phyloP scores from a whole-genome alignment of 2,329 filamentous ascomycete genomes.

The Teratosphaeria zuluensis region DNA sequence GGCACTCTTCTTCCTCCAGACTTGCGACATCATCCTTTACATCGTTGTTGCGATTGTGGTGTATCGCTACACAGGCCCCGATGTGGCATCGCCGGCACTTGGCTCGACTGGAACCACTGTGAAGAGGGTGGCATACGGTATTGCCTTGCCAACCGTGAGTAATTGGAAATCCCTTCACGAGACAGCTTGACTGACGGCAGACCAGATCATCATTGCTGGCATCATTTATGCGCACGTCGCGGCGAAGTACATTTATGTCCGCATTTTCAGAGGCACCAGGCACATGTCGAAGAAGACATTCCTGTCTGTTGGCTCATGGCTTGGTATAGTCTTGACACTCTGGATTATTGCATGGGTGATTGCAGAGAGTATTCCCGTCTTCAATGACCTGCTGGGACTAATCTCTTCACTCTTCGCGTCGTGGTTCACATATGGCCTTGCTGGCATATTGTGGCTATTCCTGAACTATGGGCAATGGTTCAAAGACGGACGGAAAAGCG shows the following conservation, averaged over 20 bases:
- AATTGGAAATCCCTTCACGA: background rate
- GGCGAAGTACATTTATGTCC: slow-evolving; percentile 42
- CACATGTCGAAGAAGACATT: slow-evolving; percentile 42
- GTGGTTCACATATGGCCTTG: slow-evolving; percentile 37
- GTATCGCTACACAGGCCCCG: slow-evolving; percentile 41
- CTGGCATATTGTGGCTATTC: slow-evolving; percentile 45
- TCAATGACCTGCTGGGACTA: slow-evolving; percentile 45
- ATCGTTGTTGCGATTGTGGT: slow-evolving; percentile 42
- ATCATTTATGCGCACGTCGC: slow-evolving; percentile 43
- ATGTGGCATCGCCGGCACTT: slow-evolving; percentile 40
- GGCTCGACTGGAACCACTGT: slow-evolving; percentile 37
- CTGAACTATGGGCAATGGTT: slow-evolving; percentile 36
- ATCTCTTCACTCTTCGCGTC: slow-evolving; percentile 42
- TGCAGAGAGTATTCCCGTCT: slow-evolving; percentile 43
- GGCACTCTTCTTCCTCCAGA: slow-evolving; percentile 41
- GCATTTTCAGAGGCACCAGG: slow-evolving; percentile 36
- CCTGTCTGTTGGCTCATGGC: slow-evolving; percentile 41
- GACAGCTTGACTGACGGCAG: background rate
- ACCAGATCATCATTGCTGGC: slow-evolving; percentile 40
- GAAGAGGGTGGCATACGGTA: slow-evolving; percentile 42
- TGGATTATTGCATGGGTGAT: slow-evolving; percentile 37
- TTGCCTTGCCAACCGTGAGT: slow-evolving; percentile 36
- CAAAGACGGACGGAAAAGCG: slow-evolving; percentile 19
- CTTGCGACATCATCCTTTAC: slow-evolving; percentile 43
- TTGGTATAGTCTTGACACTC: slow-evolving; percentile 35